Percentiles rank a stretch among this genome's conserved stretches.
Evolutionary conservation across 345 rosid species (phyloP).

Genomic region (Brassica carinata): DNA sequence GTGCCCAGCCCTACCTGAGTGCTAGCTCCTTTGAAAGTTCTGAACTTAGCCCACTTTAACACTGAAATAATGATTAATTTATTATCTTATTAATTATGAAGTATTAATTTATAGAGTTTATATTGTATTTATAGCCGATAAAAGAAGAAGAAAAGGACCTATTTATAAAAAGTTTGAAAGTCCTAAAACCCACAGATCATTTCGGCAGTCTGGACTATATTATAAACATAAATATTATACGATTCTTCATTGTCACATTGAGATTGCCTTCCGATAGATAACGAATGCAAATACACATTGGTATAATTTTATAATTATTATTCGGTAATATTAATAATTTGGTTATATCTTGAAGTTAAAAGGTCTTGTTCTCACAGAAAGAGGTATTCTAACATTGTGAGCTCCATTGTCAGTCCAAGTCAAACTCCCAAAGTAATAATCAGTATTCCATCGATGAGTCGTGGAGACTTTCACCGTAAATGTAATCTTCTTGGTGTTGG

Average conservation of each 20-base stretch:
- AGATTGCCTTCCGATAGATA: not conserved
- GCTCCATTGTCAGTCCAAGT: conserved; percentile 54
- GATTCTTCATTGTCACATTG: conserved; percentile 9
- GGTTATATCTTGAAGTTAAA: conserved; percentile 25
- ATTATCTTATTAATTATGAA: not conserved
- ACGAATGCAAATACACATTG: conserved; percentile 1
- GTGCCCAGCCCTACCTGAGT: too few species aligned
- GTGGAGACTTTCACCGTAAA: conserved; percentile 37
- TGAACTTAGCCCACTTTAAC: conserved; percentile 34
- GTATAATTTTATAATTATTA: not conserved
- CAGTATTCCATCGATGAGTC: conserved; percentile 38
- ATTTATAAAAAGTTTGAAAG: not conserved
- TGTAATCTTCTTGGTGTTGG: conserved; percentile 42
- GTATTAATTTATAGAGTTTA: not conserved
- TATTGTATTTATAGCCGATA: not conserved
- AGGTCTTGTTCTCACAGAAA: conserved; percentile 52
- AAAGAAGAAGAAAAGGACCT: not conserved
- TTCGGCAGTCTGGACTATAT: not conserved
- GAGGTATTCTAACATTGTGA: conserved; percentile 53
- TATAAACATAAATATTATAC: not conserved
- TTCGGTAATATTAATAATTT: not conserved
- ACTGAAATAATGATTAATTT: not conserved
- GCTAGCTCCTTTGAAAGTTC: conserved; percentile 85
- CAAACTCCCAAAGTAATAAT: conserved; percentile 64
- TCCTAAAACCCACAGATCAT: not conserved